These are phyloP conservation scores for Rhizophagus sp. DNA, from an alignment of 192 early-diverging fungal species.

Conservation along the genomic window DNA sequence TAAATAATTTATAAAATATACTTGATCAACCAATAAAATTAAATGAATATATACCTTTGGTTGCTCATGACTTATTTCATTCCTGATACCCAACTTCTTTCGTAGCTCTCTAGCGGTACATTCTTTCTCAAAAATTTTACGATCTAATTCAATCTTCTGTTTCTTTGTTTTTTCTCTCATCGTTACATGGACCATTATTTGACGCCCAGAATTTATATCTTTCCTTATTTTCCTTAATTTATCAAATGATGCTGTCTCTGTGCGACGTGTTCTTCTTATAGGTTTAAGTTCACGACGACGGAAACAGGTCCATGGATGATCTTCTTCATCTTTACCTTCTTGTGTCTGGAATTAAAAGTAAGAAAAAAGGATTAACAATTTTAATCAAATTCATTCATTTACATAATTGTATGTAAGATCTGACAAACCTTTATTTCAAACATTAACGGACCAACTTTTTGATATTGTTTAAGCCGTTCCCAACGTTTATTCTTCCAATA, in stretches of 20 bases:
- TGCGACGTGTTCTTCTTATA: constrained; percentile 82
- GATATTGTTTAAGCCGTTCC: background rate
- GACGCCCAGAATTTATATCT: constrained; percentile 76
- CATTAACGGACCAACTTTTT: constrained; percentile 49
- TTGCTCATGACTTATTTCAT: constrained; percentile 37
- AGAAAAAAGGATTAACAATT: constrained; percentile 1
- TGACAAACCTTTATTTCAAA: constrained; percentile 55
- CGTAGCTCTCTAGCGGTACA: constrained; percentile 63
- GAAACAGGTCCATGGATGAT: constrained; percentile 96
- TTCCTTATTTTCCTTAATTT: constrained; percentile 78
- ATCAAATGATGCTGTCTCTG: constrained; percentile 84
- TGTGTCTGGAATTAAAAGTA: constrained; percentile 60
- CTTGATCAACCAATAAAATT: background rate
- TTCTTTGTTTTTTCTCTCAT: constrained; percentile 76
- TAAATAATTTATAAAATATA: constrained; percentile 25
- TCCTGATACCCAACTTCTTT: constrained; percentile 68
- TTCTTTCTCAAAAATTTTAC: constrained; percentile 72
- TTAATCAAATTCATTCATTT: no score
- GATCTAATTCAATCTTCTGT: constrained; percentile 74
- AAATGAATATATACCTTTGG: background rate
- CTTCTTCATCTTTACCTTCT: constrained; percentile 60
- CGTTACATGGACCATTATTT: constrained; percentile 78
- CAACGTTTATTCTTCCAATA: constrained; percentile 58
- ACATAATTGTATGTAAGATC: background rate
- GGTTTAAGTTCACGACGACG: constrained; percentile 90